These are phyloP conservation scores for Euphorbia celastroides DNA, from an alignment of 441 rosid species.

Conservation along the genomic window DNA sequence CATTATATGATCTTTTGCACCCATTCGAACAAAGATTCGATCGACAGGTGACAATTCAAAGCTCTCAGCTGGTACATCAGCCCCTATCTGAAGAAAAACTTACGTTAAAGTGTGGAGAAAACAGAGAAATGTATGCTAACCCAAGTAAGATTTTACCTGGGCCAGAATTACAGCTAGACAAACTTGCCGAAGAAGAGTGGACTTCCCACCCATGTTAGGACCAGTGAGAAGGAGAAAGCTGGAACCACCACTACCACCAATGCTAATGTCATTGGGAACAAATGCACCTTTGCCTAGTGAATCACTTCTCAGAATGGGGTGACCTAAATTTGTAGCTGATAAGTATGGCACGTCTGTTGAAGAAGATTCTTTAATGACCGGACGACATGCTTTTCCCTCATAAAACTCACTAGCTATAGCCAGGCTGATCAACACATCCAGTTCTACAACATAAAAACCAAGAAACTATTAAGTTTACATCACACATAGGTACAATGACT, in stretches of 20 bases:
- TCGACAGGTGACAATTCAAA: conserved; percentile 83
- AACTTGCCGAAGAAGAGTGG: conserved; percentile 98
- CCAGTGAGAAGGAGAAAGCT: conserved; percentile 94
- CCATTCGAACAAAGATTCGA: conserved; percentile 91
- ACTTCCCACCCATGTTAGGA: conserved; percentile 99
- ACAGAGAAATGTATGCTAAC: conserved; percentile 15
- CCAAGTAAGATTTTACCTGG: conserved; percentile 48
- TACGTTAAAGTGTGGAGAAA: conserved; percentile 15
- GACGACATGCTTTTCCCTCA: conserved; percentile 81
- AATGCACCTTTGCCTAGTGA: conserved; percentile 82
- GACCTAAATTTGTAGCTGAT: conserved; percentile 80
- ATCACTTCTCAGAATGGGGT: conserved; percentile 88
- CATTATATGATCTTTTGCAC: conserved; percentile 96
- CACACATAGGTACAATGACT: neutral
- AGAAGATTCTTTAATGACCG: conserved; percentile 44
- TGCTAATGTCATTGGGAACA: conserved; percentile 75
- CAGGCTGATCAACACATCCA: conserved; percentile 88
- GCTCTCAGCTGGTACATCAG: conserved; percentile 91
- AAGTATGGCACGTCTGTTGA: conserved; percentile 50
- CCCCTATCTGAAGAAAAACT: conserved; percentile 61
- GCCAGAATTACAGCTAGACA: conserved; percentile 92
- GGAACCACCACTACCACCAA: conserved; percentile 66
- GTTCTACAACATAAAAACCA: conserved; percentile 51
- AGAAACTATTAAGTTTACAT: conserved; percentile 4
- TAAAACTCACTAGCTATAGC: conserved; percentile 84